Evolutionary conservation across 1,139 yeast species (phyloP), one percentile per base, ranked within the genome.

Genomic region (Pichia sp.): DNA sequence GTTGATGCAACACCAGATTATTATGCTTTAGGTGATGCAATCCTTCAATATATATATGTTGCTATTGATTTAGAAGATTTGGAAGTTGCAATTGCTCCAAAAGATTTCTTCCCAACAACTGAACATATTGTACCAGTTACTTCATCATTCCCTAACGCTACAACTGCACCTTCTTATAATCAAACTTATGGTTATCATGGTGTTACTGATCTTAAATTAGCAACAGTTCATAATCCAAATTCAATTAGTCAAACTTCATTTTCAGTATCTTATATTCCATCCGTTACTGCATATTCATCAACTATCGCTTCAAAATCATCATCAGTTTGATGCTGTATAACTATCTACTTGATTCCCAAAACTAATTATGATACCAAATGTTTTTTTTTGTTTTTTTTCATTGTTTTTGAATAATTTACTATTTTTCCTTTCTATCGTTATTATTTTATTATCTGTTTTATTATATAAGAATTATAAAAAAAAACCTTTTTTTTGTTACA

Each of bases 31-130:
- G 96, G 96, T 37, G 95, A 84, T 61, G 73, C 78, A 29, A 77
- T 86, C 63, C 65, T 87, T 55, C 72, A 87, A 51, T 69, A 76
- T 40, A 85, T 87, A 5, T 87, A 87, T 59, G 74, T 80, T 38
- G 95, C 85, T 31, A 84, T 74, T 59, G 90, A 87, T 62, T 66
- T 86, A 53, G 89, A 83, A 33, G 77, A 74, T 52, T 64, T 65
- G 42, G 77, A 80, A 56, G 69, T 87, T 25, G 77, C 83, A 1
- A 51, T 87, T 47, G 95, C 92, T 1, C 87, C 76, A 55, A 82
- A 80, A 9, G 66, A 65, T 28, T 65, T 56, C 44, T 52, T 55
- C 37, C 49, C 74, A 9, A 61, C 71, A 41, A 68, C 78, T 38
- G 76, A 70, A 39, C 43, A 46, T 26, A 48, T 48, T 27, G 46